Evolutionary conservation across 305 asterid genomes (phyloP).

Genomic region (Striga hermonthica): DNA sequence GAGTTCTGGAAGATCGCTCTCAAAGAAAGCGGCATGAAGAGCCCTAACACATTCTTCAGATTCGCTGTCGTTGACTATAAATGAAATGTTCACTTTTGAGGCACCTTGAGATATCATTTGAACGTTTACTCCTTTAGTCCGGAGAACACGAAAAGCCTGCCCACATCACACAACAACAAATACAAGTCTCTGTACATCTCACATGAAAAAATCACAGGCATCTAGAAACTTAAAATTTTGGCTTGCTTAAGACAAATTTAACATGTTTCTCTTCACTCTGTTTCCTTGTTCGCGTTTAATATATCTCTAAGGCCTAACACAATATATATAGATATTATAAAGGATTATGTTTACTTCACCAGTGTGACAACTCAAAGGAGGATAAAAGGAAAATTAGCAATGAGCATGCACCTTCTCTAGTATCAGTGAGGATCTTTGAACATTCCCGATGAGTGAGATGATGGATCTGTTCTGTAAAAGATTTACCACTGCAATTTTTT

Average conservation of each 20-base stretch:
- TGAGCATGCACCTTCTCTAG: conserved; percentile 67
- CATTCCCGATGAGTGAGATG: conserved; percentile 93
- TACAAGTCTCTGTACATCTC: neutral
- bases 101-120: conserved; percentile 99
- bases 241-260: no score
- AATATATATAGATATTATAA: neutral
- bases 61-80: conserved; percentile 85
- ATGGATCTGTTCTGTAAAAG: conserved; percentile 86
- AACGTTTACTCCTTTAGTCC: conserved; percentile 62
- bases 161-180: conserved; percentile 17
- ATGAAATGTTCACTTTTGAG: conserved; percentile 85
- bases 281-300: no score
- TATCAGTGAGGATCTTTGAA: conserved; percentile 80
- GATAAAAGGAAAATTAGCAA: neutral
- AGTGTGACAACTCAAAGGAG: neutral
- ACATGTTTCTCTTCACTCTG: no score
- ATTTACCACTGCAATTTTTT: conserved; percentile 84
- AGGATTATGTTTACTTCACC: neutral
- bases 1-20: conserved; percentile 41
- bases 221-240: no score
- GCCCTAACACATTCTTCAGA: conserved; percentile 83
- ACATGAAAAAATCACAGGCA: neutral
- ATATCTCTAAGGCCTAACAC: no score
- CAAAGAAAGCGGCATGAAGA: conserved; percentile 78
- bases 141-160: conserved; percentile 89